Conservation (phyloP, 2,329 filamentous ascomycete genomes). For the Laburnicola sp. region DNA sequence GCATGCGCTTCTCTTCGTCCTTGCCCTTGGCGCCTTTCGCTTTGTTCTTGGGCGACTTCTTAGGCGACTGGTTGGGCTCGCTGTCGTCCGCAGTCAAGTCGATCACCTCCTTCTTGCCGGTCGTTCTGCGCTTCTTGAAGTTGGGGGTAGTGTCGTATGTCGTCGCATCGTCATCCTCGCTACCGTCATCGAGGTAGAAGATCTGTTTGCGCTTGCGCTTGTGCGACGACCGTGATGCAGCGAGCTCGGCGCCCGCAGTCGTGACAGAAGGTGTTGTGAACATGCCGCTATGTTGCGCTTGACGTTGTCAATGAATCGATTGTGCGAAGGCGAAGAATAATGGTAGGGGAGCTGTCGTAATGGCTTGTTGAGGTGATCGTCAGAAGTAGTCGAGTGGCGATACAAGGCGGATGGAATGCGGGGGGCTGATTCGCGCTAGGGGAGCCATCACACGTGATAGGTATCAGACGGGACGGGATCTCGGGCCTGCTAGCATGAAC, state of each 20-base stretch:
- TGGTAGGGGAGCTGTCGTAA: too few relatives aligned
- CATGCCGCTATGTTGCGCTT: background rate
- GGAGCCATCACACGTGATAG: too few relatives aligned
- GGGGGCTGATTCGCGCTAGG: too few relatives aligned
- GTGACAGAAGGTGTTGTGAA: background rate
- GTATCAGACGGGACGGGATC: too few relatives aligned
- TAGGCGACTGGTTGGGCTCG: conserved; percentile 3
- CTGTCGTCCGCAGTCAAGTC: conserved; percentile 2
- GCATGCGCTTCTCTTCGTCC: conserved; percentile 37
- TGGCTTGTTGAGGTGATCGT: too few relatives aligned
- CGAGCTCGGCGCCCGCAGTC: background rate
- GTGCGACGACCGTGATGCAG: background rate
- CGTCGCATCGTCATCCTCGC: background rate
- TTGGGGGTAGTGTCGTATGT: background rate
- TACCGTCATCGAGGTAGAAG: conserved; percentile 14
- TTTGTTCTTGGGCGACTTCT: conserved; percentile 23
- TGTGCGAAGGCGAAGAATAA: background rate
- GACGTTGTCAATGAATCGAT: background rate
- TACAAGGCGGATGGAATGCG: too few relatives aligned
- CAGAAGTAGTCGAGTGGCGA: too few relatives aligned
- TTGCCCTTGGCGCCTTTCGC: conserved; percentile 21
- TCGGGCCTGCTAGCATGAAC: too few relatives aligned
- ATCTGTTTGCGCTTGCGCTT: conserved; percentile 29
- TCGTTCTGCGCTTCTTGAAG: conserved; percentile 3
- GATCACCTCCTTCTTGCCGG: background rate